Evolutionary conservation across 2,329 filamentous ascomycete genomes (phyloP).

Genomic region (Diaporthe vaccinii): DNA sequence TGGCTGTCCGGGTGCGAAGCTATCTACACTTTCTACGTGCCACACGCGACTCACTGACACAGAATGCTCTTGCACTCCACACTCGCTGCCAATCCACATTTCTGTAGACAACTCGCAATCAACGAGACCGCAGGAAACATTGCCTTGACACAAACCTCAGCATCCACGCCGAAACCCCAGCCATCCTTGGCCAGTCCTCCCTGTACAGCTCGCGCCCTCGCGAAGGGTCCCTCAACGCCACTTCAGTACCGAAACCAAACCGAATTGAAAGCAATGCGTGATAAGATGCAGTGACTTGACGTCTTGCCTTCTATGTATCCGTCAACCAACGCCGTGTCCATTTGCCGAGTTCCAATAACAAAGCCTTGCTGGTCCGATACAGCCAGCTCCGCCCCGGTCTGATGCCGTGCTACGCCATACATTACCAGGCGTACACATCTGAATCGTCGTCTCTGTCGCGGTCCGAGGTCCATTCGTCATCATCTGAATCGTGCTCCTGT

Average conservation of each 20-base stretch:
- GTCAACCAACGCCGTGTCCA: slow-evolving; percentile 34
- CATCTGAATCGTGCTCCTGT: slow-evolving; percentile 66
- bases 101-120: neutral
- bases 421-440: slow-evolving; percentile 53
- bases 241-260: neutral
- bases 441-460: slow-evolving; percentile 70
- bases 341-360: neutral
- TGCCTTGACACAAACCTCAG: neutral
- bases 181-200: neutral
- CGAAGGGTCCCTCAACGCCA: neutral
- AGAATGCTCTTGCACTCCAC: neutral
- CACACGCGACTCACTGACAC: neutral
- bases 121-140: neutral
- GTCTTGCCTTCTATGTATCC: slow-evolving; percentile 36
- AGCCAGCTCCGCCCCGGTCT: neutral
- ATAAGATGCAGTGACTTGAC: slow-evolving; percentile 16
- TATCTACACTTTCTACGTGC: neutral
- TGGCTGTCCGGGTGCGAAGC: neutral
- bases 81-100: neutral
- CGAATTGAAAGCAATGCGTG: neutral
- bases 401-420: neutral
- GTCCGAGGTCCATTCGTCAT: slow-evolving; percentile 64
- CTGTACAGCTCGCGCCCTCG: neutral
- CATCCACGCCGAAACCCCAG: neutral
- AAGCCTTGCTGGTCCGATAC: neutral